A percentile compares a stretch with the other conserved stretches of the same genome.
Evolutionary conservation across 2,329 filamentous ascomycete genomes (phyloP).

Genomic region (Albifimbria verrucaria): DNA sequence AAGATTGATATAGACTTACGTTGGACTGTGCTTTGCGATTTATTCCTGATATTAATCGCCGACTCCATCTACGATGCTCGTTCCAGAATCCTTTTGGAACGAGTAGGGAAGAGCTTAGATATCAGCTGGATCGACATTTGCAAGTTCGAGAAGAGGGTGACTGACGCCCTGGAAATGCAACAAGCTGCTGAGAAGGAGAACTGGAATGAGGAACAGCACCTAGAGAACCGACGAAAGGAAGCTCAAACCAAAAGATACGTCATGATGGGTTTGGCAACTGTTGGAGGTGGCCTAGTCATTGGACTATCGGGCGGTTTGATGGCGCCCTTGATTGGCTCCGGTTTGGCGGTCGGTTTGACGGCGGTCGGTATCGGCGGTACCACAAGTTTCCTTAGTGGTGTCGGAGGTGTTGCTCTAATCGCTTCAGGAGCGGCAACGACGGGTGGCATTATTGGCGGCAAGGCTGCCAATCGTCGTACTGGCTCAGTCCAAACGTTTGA

Average conservation of each 20-base stretch:
- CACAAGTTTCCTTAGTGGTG: conserved; percentile 82
- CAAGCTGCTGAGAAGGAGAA: conserved; percentile 91
- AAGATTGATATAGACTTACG: conserved; percentile 94
- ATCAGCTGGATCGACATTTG: conserved; percentile 92
- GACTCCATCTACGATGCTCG: conserved; percentile 90
- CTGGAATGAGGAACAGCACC: conserved; percentile 95
- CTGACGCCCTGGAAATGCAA: conserved; percentile 96
- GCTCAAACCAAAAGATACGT: conserved; percentile 81
- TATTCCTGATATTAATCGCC: conserved; percentile 95
- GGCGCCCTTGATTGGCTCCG: conserved; percentile 90
- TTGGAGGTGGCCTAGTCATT: conserved; percentile 92
- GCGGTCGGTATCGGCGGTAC: conserved; percentile 93
- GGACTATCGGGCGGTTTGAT: conserved; percentile 88
- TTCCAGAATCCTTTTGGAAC: conserved; percentile 79
- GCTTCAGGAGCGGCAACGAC: conserved; percentile 84
- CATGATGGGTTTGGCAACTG: conserved; percentile 95
- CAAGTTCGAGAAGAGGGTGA: conserved; percentile 94
- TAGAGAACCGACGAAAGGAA: conserved; percentile 78
- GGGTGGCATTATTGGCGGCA: conserved; percentile 80
- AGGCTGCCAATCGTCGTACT: conserved; percentile 81
- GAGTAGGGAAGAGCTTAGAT: conserved; percentile 74
- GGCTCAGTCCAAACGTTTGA: conserved; percentile 95
- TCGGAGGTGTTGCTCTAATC: conserved; percentile 90
- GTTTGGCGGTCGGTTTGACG: conserved; percentile 89
- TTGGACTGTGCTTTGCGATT: conserved; percentile 94